Percentiles rank a stretch among this genome's conserved stretches.
Evolutionary conservation across 345 rosid genomes (phyloP).

Genomic region (Cardiospermum halicacabum): DNA sequence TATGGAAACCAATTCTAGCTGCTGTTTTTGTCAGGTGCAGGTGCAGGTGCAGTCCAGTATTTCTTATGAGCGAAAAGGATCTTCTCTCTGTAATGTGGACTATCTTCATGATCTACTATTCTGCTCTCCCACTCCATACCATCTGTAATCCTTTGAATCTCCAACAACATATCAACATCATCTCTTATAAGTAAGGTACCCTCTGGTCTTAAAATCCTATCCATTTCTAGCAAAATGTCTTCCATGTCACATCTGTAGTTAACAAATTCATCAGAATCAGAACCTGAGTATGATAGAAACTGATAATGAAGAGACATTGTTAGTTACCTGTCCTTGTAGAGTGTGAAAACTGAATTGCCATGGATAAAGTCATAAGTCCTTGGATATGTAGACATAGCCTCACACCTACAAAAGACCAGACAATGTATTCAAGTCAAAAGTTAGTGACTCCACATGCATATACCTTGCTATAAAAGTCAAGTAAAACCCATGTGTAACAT

Average conservation of each 20-base stretch:
- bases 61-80: slow-evolving; percentile 70
- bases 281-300: background rate
- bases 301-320: no score
- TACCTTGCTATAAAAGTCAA: background rate
- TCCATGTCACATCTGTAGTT: slow-evolving; percentile 68
- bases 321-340: slow-evolving; percentile 50
- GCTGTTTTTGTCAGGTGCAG: slow-evolving; percentile 15
- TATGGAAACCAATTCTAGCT: background rate
- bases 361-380: slow-evolving; percentile 91
- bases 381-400: slow-evolving; percentile 98
- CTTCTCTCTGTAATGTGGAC: slow-evolving; percentile 73
- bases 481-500: slow-evolving; percentile 7
- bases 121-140: slow-evolving; percentile 77
- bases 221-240: slow-evolving; percentile 77
- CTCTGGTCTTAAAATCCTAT: slow-evolving; percentile 79
- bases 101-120: slow-evolving; percentile 72
- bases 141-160: slow-evolving; percentile 53
- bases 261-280: background rate
- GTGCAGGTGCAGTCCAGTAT: slow-evolving; percentile 62
- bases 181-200: slow-evolving; percentile 81
- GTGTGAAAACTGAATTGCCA: slow-evolving; percentile 67
- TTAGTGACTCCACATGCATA: background rate
- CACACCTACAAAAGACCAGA: slow-evolving; percentile 40
- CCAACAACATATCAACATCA: slow-evolving; percentile 68
- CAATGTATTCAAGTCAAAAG: background rate